Conservation (phyloP, 2,329 filamentous ascomycete species). For the Ramularia collo-cygni region DNA sequence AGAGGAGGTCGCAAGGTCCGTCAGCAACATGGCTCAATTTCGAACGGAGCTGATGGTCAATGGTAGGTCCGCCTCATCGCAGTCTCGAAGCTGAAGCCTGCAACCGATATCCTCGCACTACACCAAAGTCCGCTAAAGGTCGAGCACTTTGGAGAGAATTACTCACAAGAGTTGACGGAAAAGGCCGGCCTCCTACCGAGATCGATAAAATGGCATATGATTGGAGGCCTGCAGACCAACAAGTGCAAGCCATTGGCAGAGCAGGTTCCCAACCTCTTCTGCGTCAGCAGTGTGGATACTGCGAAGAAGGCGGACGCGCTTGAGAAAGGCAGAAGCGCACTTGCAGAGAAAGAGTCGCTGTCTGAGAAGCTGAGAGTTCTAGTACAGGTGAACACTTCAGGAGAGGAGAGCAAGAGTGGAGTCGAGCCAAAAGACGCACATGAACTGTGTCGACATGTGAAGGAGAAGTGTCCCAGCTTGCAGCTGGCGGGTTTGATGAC, state of each 20-base stretch:
- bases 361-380: slow-evolving; percentile 58
- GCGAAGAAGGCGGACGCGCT: slow-evolving; percentile 80
- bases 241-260: slow-evolving; percentile 82
- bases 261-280: slow-evolving; percentile 81
- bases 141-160: slow-evolving; percentile 91
- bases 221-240: slow-evolving; percentile 86
- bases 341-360: slow-evolving; percentile 37
- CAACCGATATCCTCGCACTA: slow-evolving; percentile 80
- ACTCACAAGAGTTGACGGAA: slow-evolving; percentile 70
- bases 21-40: slow-evolving; percentile 3
- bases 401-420: slow-evolving; percentile 79
- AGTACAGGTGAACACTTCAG: slow-evolving; percentile 93
- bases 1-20: slow-evolving; percentile 17
- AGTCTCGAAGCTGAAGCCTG: slow-evolving; percentile 93
- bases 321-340: slow-evolving; percentile 64
- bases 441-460: slow-evolving; percentile 62
- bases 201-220: slow-evolving; percentile 89
- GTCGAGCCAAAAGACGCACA: slow-evolving; percentile 59
- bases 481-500: slow-evolving; percentile 85
- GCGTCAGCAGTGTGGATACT: slow-evolving; percentile 83
- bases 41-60: slow-evolving; percentile 7
- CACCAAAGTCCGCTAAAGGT: slow-evolving; percentile 49
- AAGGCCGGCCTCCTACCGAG: slow-evolving; percentile 74
- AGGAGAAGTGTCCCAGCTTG: slow-evolving; percentile 64
- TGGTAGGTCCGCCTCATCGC: slow-evolving; percentile 80